Conservation (phyloP, 345 rosid genomes). For the Citrus glauca region DNA sequence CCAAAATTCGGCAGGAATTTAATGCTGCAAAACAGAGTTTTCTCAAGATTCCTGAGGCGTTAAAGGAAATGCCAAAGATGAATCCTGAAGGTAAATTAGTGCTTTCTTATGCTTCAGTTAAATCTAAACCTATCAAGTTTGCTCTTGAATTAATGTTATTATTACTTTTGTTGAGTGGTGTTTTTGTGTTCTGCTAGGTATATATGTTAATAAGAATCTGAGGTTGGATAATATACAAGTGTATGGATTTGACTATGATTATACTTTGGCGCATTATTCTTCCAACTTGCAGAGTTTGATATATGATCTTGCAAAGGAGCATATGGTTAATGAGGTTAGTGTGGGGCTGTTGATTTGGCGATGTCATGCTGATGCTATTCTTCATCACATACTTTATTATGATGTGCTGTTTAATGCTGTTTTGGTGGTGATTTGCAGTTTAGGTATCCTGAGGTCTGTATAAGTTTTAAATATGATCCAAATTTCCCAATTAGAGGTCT, state of each 20-base stretch:
- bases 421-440: conserved; percentile 48
- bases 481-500: conserved; percentile 90
- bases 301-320: conserved; percentile 87
- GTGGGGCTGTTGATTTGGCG: neutral
- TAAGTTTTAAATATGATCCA: conserved; percentile 69
- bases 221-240: conserved; percentile 81
- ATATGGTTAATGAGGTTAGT: conserved; percentile 92
- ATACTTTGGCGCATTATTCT: conserved; percentile 88
- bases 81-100: conserved; percentile 67
- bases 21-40: conserved; percentile 68
- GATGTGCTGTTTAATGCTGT: neutral
- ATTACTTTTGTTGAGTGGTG: neutral
- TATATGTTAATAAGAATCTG: conserved; percentile 84
- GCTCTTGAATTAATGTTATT: neutral
- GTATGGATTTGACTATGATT: conserved; percentile 95
- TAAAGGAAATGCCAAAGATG: conserved; percentile 71
- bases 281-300: conserved; percentile 76
- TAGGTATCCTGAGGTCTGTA: conserved; percentile 76
- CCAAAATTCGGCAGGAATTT: conserved; percentile 55
- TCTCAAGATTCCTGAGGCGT: conserved; percentile 61
- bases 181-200: conserved; percentile 41
- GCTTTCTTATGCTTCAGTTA: neutral
- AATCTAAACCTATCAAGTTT: neutral
- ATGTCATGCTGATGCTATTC: neutral
- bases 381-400: neutral